Conservation (phyloP, 2,329 filamentous ascomycete genomes). For the Atkinsonella texensis region DNA sequence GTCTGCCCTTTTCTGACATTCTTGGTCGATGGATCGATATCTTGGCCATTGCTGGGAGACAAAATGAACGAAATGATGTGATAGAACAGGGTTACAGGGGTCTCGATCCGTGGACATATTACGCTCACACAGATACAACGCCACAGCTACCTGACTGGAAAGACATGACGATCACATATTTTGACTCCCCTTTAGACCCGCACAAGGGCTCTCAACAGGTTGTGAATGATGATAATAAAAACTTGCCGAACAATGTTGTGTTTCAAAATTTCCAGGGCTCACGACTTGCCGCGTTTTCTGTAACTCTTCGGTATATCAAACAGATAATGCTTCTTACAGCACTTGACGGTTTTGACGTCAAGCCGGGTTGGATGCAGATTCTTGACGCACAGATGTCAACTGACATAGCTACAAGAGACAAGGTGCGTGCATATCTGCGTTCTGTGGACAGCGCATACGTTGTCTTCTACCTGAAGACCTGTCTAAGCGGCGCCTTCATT, state of each 20-base stretch:
- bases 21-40: conserved; percentile 81
- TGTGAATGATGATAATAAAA: neutral
- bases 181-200: conserved; percentile 25
- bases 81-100: conserved; percentile 84
- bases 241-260: conserved; percentile 8
- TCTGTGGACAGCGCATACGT: conserved; percentile 26
- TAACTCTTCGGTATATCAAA: conserved; percentile 58
- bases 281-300: conserved; percentile 45
- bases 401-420: conserved; percentile 51
- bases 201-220: neutral
- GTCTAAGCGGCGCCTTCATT: conserved; percentile 44
- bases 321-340: conserved; percentile 39
- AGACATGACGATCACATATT: conserved; percentile 37
- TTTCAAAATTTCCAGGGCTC: conserved; percentile 37
- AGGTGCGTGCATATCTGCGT: conserved; percentile 43
- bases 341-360: conserved; percentile 41
- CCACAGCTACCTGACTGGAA: conserved; percentile 38
- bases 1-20: conserved; percentile 67
- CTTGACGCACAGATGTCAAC: conserved; percentile 62
- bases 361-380: conserved; percentile 75
- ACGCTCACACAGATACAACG: conserved; percentile 30
- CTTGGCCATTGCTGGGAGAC: conserved; percentile 57
- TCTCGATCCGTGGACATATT: conserved; percentile 53
- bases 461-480: conserved; percentile 35
- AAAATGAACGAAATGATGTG: conserved; percentile 66